These are phyloP conservation scores for Schizophyllum amplum DNA, from an alignment of 1,284 basidiomycete genomes.

Conservation along the genomic window DNA sequence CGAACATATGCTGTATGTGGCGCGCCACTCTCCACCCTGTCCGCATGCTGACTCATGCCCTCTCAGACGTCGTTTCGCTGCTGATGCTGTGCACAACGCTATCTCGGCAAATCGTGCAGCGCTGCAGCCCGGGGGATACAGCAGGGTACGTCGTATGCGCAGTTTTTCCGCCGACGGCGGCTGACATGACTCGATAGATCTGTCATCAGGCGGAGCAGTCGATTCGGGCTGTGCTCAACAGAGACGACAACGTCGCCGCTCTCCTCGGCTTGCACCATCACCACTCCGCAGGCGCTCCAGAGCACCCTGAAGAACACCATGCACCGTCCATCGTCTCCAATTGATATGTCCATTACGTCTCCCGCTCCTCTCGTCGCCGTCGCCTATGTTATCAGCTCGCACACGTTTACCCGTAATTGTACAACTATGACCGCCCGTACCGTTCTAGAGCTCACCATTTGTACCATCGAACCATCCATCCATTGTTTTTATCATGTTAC, in stretches of 20 bases:
- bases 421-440: background rate
- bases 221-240: constrained; percentile 57
- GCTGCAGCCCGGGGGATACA: constrained; percentile 63
- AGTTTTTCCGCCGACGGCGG: constrained; percentile 1
- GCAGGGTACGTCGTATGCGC: constrained; percentile 43
- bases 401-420: background rate
- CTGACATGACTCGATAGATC: constrained; percentile 32
- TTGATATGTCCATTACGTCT: constrained; percentile 2
- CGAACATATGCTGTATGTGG: constrained; percentile 59
- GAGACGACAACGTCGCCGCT: constrained; percentile 52
- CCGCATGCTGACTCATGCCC: constrained; percentile 10
- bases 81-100: constrained; percentile 72
- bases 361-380: background rate
- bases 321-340: constrained; percentile 21
- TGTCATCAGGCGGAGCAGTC: constrained; percentile 64
- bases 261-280: constrained; percentile 52
- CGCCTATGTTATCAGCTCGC: background rate
- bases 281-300: background rate
- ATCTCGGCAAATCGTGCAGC: constrained; percentile 60
- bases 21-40: constrained; percentile 4
- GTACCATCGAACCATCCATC: background rate
- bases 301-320: constrained; percentile 18
- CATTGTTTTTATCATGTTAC: background rate
- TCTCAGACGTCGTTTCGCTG: constrained; percentile 58
- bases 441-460: background rate